Evolutionary conservation across 2,329 filamentous ascomycete genomes (phyloP), one percentile per base, ranked within the genome.

Genomic region (Cytospora piceae): DNA sequence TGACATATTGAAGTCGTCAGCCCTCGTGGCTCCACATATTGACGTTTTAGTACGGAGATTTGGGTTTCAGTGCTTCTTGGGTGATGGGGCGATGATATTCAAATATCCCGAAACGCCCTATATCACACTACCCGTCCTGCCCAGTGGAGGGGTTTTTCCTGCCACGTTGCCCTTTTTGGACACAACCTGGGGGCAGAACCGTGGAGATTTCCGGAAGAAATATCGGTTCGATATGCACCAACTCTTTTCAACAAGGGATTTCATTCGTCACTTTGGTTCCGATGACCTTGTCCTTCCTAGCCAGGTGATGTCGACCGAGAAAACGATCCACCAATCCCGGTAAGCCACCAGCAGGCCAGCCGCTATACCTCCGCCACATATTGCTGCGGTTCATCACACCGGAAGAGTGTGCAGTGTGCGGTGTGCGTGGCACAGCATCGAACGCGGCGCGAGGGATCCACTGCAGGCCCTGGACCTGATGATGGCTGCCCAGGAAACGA

Each of bases 311-410:
- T 54, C 8, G n/a, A 22, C 29, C 37, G 34, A 32, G 29, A 5
- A 39, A 1, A 27, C 20, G 22, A 46, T 57, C 39, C 54, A 34
- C 53, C 53, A 63, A 63, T 62, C 37, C 37, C 34, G 15, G 24
- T 52, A 20, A 5, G 9, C 11, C 37, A 20, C 37, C 34, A 6
- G 24, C 37, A 20, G 3, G 9, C 11, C 37, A 20, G 52, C 20
- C 7, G 32, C 32, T 17, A 20, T 46, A 42, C 27, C 15, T 32
- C 29, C 27, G 52, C 37, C 60, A 46, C 37, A 20, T 24, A 46
- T 5, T 4, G 15, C 4, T 46, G 37, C 15, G 42, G n/a, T 62
- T 34, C 31, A 62, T 39, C 53, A 56, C 60, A 56, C n/a, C 29
- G 37, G n/a, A 49, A 57, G 53, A 56, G 8, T 27, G 11, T 12